phyloP scores from a whole-genome alignment of 805 yeast genomes.

The Candida ponderosae region DNA sequence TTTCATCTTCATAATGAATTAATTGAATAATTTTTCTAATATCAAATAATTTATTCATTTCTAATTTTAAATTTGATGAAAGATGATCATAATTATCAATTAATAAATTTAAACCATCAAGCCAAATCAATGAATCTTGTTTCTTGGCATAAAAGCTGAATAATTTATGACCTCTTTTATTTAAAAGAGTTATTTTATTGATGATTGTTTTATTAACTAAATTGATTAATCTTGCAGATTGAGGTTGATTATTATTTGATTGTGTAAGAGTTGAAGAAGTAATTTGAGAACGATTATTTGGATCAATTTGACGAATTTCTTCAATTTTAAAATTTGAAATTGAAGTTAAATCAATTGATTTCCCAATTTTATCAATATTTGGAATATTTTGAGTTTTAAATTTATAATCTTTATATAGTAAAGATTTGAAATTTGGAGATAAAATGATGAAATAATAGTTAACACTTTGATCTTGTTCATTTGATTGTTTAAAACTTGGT shows the following conservation, averaged over 20 bases:
- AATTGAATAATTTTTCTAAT: conserved; percentile 43
- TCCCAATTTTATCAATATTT: conserved; percentile 49
- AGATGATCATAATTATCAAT: conserved; percentile 27
- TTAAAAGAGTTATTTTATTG: conserved; percentile 46
- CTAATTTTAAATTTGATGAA: conserved; percentile 36
- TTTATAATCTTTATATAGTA: conserved; percentile 53
- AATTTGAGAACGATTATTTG: conserved; percentile 22
- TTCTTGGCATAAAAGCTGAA: conserved; percentile 64
- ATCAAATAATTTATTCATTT: conserved; percentile 34
- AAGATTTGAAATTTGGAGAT: conserved; percentile 56
- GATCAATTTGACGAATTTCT: conserved; percentile 40
- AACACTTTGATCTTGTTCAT: conserved; percentile 16
- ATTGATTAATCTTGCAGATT: conserved; percentile 39
- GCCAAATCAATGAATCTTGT: conserved; percentile 64
- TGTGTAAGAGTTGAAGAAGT: conserved; percentile 30
- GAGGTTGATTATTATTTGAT: conserved; percentile 4
- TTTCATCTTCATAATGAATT: conserved; percentile 15
- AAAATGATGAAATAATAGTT: conserved; percentile 49
- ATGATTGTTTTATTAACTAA: conserved; percentile 50
- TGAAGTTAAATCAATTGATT: conserved; percentile 41
- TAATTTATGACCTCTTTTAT: conserved; percentile 31
- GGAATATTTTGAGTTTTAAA: conserved; percentile 42
- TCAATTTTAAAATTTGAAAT: conserved; percentile 43
- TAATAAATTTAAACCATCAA: conserved; percentile 63
- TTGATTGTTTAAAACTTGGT: conserved; percentile 27